Percentiles rank a stretch among this genome's conserved stretches.
Conservation (phyloP, 1,284 basidiomycete species). For the Apiotrichum brassicae region DNA sequence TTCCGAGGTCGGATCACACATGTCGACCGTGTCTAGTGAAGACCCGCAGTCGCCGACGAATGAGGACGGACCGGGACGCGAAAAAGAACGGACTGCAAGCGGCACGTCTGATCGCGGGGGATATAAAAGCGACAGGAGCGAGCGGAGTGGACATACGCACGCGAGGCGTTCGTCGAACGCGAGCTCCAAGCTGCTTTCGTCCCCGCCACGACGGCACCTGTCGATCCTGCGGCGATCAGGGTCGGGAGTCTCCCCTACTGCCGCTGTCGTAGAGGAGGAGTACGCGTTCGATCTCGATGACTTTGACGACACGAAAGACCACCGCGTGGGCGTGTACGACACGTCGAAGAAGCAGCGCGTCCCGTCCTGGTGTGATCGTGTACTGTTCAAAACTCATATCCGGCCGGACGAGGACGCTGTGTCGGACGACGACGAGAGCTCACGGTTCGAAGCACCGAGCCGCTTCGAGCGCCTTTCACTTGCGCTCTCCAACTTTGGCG, state of each 20-base stretch:
- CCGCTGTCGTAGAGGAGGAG: background rate
- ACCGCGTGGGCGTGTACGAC: constrained; percentile 48
- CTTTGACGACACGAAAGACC: constrained; percentile 33
- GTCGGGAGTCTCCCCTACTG: background rate
- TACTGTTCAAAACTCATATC: constrained; percentile 45
- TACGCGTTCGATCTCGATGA: constrained; percentile 6
- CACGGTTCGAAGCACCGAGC: background rate
- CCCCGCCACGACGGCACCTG: background rate
- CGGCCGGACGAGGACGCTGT: constrained; percentile 23
- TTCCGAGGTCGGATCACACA: constrained; percentile 7
- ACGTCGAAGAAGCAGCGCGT: constrained; percentile 51
- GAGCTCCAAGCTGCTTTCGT: background rate
- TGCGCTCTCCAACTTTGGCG: constrained; percentile 30
- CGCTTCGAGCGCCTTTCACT: constrained; percentile 27
- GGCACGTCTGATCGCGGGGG: background rate
- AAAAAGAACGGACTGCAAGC: background rate
- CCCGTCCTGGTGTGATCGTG: constrained; percentile 50
- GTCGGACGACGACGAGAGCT: constrained; percentile 1
- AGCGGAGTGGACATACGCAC: background rate
- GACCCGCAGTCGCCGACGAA: background rate
- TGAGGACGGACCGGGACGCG: background rate
- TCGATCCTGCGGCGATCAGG: background rate
- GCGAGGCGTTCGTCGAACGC: background rate
- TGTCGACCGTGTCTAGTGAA: constrained; percentile 1
- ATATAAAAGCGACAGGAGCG: background rate